Conservation (phyloP, 129 eudicot species). For the Helianthus tuberosus region DNA sequence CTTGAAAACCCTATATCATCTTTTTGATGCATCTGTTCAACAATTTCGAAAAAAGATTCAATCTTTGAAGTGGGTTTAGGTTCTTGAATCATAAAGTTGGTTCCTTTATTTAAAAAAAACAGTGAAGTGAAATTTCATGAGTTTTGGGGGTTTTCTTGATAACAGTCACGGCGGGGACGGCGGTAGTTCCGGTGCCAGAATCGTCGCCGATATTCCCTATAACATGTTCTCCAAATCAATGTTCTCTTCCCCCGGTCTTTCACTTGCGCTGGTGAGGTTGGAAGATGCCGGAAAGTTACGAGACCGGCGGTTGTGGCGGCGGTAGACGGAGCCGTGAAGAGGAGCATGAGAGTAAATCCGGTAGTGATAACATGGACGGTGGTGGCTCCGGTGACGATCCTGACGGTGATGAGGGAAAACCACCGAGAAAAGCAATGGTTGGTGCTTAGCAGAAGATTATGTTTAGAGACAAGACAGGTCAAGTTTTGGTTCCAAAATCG, state of each 20-base stretch:
- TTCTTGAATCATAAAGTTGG: neutral
- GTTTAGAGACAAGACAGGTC: constrained; percentile 86
- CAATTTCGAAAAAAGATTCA: constrained; percentile 21
- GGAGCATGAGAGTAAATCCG: constrained; percentile 98
- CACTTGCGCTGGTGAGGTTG: constrained; percentile 75
- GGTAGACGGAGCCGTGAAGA: constrained; percentile 84
- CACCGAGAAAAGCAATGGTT: constrained; percentile 85
- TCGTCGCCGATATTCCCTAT: constrained; percentile 63
- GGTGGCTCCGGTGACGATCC: constrained; percentile 86
- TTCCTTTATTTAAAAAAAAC: neutral
- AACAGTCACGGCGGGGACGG: constrained; percentile 63
- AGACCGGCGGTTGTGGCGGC: constrained; percentile 42
- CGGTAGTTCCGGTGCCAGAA: constrained; percentile 52
- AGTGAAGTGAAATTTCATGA: constrained; percentile 59
- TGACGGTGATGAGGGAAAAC: constrained; percentile 76
- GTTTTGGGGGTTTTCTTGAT: constrained; percentile 96
- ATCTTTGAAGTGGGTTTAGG: constrained; percentile 30
- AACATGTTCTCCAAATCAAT: constrained; percentile 64
- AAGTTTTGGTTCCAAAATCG: constrained; percentile 99
- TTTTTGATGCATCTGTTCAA: constrained; percentile 1
- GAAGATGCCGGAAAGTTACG: constrained; percentile 62
- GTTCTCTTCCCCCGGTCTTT: constrained; percentile 91
- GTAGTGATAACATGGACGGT: constrained; percentile 93
- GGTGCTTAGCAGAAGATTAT: constrained; percentile 87
- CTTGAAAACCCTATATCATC: constrained; percentile 17